Percentiles rank a stretch among this genome's conserved stretches.
Evolutionary conservation across 495 filamentous ascomycete genomes (phyloP).

Genomic region (Sporormia fimetaria): DNA sequence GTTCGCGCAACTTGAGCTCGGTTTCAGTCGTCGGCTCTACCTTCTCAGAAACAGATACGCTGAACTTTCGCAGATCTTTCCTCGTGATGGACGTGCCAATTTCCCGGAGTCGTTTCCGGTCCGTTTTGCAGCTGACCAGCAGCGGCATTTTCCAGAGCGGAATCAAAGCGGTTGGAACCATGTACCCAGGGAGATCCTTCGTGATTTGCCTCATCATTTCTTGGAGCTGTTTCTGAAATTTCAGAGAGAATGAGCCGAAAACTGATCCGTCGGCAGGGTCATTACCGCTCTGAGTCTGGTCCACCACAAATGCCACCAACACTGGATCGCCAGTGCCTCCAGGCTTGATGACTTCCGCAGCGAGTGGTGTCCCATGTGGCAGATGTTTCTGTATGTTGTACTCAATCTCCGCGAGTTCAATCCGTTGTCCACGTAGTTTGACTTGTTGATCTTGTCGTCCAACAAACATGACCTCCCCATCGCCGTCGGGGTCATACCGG

Average conservation of each 20-base stretch:
- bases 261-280: constrained; percentile 1
- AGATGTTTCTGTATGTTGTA: constrained; percentile 39
- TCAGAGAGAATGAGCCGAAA: constrained; percentile 5
- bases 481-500: constrained; percentile 46
- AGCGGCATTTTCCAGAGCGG: constrained; percentile 46
- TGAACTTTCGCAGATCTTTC: constrained; percentile 13
- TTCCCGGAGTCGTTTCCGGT: constrained; percentile 43
- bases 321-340: constrained; percentile 31
- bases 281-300: constrained; percentile 5
- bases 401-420: constrained; percentile 58
- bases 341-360: constrained; percentile 38
- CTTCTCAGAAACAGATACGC: constrained; percentile 21
- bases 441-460: constrained; percentile 54
- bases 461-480: constrained; percentile 44
- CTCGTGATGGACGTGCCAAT: constrained; percentile 13
- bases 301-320: constrained; percentile 35
- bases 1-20: constrained; percentile 12
- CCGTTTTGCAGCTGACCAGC: constrained; percentile 48
- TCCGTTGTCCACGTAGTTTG: constrained; percentile 54
- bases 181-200: constrained; percentile 37
- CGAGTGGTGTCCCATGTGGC: constrained; percentile 28
- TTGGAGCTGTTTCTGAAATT: constrained; percentile 1
- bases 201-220: constrained; percentile 5
- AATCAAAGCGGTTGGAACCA: constrained; percentile 54
- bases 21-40: constrained; percentile 20